A percentile compares a stretch with the other conserved stretches of the same genome.
phyloP scores from a whole-genome alignment of 2,329 filamentous ascomycete species.

The Hymenotorrendiella dingleyae region DNA sequence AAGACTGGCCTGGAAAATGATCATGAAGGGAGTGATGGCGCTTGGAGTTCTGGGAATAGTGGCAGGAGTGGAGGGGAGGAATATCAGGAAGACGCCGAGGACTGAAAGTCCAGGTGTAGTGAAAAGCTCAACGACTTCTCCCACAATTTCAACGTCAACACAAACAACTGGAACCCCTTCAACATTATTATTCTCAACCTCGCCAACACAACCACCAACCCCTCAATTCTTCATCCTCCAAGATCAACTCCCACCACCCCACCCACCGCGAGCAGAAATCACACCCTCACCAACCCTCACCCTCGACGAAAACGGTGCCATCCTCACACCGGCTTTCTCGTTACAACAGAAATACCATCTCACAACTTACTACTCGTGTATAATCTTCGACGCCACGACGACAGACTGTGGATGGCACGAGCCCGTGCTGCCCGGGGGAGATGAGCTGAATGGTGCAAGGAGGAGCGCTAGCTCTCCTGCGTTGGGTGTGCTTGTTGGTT shows the following conservation, averaged over 20 bases:
- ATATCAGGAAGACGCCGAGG: too few relatives aligned
- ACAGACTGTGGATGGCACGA: constrained; percentile 27
- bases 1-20: too few relatives aligned
- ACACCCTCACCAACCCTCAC: background rate
- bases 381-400: constrained; percentile 16
- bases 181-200: background rate
- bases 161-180: too few relatives aligned
- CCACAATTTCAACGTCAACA: too few relatives aligned
- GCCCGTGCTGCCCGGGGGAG: constrained; percentile 24
- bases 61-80: too few relatives aligned
- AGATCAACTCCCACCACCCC: background rate
- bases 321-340: background rate
- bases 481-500: too few relatives aligned
- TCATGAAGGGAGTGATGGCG: too few relatives aligned
- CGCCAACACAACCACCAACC: background rate
- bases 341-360: constrained; percentile 26
- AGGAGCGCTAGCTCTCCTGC: too few relatives aligned
- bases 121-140: too few relatives aligned
- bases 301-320: constrained; percentile 20
- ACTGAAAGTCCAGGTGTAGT: too few relatives aligned
- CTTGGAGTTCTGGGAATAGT: too few relatives aligned
- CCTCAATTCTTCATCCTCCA: background rate
- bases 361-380: constrained; percentile 27
- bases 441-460: constrained; percentile 22
- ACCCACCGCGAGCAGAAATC: background rate